phyloP scores from a whole-genome alignment of 2,329 filamentous ascomycete genomes.

The Talaromyces pinophilus region DNA sequence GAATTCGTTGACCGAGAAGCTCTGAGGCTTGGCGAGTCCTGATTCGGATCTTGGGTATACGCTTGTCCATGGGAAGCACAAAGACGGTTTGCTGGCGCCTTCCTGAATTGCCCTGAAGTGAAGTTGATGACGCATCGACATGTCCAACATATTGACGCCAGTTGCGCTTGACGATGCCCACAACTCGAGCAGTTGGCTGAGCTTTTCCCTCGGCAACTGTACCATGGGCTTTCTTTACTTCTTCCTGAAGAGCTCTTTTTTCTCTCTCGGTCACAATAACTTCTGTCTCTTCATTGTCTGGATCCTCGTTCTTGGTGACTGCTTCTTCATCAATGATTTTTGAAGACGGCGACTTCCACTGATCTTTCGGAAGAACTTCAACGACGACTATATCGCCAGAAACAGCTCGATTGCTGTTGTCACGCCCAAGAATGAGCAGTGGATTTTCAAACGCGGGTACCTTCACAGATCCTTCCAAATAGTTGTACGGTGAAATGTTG shows the following conservation, averaged over 20 bases:
- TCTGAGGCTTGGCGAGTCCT: conserved; percentile 87
- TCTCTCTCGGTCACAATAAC: conserved; percentile 88
- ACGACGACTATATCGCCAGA: conserved; percentile 92
- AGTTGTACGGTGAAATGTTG: conserved; percentile 97
- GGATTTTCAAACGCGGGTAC: conserved; percentile 88
- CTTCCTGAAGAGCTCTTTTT: conserved; percentile 81
- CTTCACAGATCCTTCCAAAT: conserved; percentile 88
- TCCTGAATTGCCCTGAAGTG: conserved; percentile 70
- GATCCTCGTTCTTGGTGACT: conserved; percentile 89
- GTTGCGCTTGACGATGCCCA: conserved; percentile 90
- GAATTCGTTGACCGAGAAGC: conserved; percentile 83
- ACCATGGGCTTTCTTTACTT: conserved; percentile 82
- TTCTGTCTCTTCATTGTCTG: conserved; percentile 73
- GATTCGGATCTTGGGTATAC: conserved; percentile 92
- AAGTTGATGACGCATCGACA: conserved; percentile 82
- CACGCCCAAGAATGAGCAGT: conserved; percentile 82
- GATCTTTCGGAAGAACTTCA: conserved; percentile 86
- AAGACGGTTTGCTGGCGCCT: conserved; percentile 91
- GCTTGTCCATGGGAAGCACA: conserved; percentile 96
- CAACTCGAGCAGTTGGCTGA: conserved; percentile 88
- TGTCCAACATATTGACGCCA: conserved; percentile 98
- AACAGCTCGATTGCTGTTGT: conserved; percentile 93
- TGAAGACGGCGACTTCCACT: conserved; percentile 95
- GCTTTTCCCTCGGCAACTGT: conserved; percentile 73
- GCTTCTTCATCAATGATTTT: conserved; percentile 95